Evolutionary conservation across 345 rosid genomes (phyloP).

Genomic region (Hevea brasiliensis): DNA sequence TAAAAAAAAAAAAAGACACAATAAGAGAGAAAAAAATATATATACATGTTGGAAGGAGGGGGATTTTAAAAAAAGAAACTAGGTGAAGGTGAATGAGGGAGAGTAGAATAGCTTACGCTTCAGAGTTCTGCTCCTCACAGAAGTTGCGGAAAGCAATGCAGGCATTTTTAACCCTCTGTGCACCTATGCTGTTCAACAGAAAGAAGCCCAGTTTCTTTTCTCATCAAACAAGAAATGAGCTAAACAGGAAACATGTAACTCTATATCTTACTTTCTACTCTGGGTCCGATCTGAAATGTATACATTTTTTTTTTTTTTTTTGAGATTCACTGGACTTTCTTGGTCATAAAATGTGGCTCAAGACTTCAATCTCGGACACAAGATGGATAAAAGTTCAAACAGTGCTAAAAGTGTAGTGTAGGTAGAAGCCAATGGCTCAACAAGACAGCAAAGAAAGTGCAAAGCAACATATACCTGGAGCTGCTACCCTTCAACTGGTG

Average conservation of each 20-base stretch:
- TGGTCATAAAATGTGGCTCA: neutral
- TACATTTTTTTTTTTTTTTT: neutral
- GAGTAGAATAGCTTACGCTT: constrained; percentile 51
- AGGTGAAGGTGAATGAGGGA: neutral
- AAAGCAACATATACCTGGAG: constrained; percentile 55
- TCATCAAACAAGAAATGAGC: constrained; percentile 6
- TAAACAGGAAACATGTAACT: neutral
- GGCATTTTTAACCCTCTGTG: constrained; percentile 76
- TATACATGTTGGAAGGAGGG: too few relatives aligned
- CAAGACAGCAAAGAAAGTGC: neutral
- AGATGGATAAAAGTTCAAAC: neutral
- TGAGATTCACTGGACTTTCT: neutral
- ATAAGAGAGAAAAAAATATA: too few relatives aligned
- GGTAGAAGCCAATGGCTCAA: neutral
- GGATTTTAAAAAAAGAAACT: too few relatives aligned
- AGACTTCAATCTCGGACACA: neutral
- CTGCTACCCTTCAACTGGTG: constrained; percentile 99
- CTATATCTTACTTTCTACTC: neutral
- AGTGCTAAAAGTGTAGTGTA: neutral
- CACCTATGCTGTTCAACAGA: constrained; percentile 77
- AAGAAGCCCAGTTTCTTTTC: constrained; percentile 12
- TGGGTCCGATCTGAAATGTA: constrained; percentile 16
- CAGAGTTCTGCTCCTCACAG: constrained; percentile 77
- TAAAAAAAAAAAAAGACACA: neutral
- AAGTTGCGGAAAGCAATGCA: constrained; percentile 78